A percentile compares a stretch with the other conserved stretches of the same genome.
Conservation (phyloP, 768 basidiomycete genomes). For the Trametes elegans region DNA sequence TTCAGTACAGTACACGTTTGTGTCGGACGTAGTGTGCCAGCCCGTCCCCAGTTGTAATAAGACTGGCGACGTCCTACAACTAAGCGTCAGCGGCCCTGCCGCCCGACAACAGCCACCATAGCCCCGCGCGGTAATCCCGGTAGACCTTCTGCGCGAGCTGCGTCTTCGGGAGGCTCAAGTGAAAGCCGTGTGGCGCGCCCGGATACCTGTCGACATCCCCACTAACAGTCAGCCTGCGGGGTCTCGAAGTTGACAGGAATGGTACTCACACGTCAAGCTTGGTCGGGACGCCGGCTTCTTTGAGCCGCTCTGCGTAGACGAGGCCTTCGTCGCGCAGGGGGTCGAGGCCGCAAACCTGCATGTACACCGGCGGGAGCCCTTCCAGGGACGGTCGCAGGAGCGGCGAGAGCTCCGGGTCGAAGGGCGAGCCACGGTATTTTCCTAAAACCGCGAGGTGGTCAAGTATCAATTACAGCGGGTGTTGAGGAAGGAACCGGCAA, state of each 20-base stretch:
- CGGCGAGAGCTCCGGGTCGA: slow-evolving; percentile 16
- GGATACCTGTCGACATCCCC: slow-evolving; percentile 4
- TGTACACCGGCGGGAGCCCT: slow-evolving; percentile 23
- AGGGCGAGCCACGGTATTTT: not conserved
- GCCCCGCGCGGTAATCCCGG: not conserved
- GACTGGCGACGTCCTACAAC: no score
- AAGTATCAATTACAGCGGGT: no score
- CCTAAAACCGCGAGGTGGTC: no score
- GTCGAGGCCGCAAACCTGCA: slow-evolving; percentile 27
- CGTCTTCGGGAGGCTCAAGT: not conserved
- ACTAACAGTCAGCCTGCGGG: no score
- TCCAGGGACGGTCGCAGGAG: slow-evolving; percentile 20
- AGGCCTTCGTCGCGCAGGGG: slow-evolving; percentile 30
- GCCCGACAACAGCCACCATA: slow-evolving; percentile 6
- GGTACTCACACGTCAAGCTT: slow-evolving; percentile 25
- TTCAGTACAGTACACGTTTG: no score
- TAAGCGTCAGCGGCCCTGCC: no score
- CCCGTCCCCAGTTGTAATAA: no score
- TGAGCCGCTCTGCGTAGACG: slow-evolving; percentile 25
- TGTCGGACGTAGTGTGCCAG: no score
- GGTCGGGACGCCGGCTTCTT: slow-evolving; percentile 24
- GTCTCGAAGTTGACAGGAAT: not conserved
- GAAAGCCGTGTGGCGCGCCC: not conserved
- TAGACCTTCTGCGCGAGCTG: not conserved
- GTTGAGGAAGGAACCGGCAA: no score